Conservation (phyloP, 176 grass and related monocot species). For the Carex scoparia region DNA sequence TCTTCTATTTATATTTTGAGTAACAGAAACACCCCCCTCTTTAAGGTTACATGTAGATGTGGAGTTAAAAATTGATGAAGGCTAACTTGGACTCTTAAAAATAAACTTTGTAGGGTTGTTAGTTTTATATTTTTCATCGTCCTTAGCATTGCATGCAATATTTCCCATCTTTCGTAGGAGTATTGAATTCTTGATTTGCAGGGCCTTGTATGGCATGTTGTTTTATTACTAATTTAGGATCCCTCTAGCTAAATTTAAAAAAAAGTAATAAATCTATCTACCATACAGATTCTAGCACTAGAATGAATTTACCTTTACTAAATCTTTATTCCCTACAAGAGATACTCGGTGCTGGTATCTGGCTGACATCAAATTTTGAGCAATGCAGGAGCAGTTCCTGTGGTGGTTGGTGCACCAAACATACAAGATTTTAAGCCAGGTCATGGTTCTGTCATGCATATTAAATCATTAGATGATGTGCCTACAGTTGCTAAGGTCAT, state of each 20-base stretch:
- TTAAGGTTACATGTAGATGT: neutral
- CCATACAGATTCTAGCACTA: neutral
- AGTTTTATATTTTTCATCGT: neutral
- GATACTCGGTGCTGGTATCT: neutral
- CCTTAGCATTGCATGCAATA: neutral
- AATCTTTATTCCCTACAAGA: neutral
- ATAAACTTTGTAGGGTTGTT: neutral
- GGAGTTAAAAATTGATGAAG: neutral
- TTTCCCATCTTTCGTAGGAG: neutral
- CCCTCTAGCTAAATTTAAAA: neutral
- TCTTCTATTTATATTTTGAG: neutral
- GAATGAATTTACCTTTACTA: neutral
- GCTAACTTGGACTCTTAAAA: neutral
- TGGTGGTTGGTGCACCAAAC: conserved; percentile 94
- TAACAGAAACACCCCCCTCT: neutral
- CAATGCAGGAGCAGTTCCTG: conserved; percentile 71
- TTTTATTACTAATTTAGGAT: neutral
- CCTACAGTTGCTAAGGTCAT: conserved; percentile 70
- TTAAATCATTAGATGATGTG: conserved; percentile 65
- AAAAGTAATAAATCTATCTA: neutral
- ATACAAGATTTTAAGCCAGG: conserved; percentile 89
- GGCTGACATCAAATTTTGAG: neutral
- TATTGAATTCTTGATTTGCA: neutral
- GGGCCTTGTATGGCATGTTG: neutral
- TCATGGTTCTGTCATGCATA: conserved; percentile 71